Evolutionary conservation across 2,329 filamentous ascomycete species (phyloP), one percentile per base, ranked within the genome.

Genomic region (Colletotrichum chlorophyti): DNA sequence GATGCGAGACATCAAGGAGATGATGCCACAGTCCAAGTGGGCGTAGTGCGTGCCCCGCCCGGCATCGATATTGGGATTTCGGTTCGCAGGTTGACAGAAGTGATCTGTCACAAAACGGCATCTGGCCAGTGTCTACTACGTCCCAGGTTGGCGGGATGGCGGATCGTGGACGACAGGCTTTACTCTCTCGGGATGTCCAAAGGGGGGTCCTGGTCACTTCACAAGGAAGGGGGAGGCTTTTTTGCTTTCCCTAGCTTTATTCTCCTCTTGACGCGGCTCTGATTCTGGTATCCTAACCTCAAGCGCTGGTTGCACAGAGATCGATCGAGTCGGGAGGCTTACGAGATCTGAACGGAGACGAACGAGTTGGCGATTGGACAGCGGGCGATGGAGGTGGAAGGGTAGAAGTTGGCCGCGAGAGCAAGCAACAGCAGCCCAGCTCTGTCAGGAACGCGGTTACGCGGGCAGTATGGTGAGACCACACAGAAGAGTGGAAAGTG

Each of bases 361-460:
- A 47, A 17, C 21, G 21, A 38, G 21, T 9, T 12, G 42, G 41
- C 26, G 35, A 41, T 40, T 5, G 9, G n/a, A n/a, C n/a, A n/a
- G n/a, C n/a, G n/a, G n/a, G 35, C 35, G 35, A 19, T 19, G 35
- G 17, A 38, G n/a, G 17, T 38, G 35, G 35, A 19, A n/a, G 32
- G 31, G 19, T 12, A 27, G 17, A 24, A 35, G 35, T 15, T 53
- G 42, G n/a, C 12, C 24, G 10, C 21, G 23, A 17, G 14, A 32
- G 35, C 9, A 27, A 21, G 24, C n/a, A 31, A 21, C 17, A 15
- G 26, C 11, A 15, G 32, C 42, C 50, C 54, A 58, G 54, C 35
- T 37, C 45, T 34, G 29, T 21, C 14, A 53, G 50, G 54, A 58
- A 54, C 51, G 55, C 55, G 38, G 43, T 49, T 59, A 35, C 52